Percentiles rank a stretch among this genome's conserved stretches.
phyloP scores from a whole-genome alignment of 345 rosid species.

The Citrus sinensis region DNA sequence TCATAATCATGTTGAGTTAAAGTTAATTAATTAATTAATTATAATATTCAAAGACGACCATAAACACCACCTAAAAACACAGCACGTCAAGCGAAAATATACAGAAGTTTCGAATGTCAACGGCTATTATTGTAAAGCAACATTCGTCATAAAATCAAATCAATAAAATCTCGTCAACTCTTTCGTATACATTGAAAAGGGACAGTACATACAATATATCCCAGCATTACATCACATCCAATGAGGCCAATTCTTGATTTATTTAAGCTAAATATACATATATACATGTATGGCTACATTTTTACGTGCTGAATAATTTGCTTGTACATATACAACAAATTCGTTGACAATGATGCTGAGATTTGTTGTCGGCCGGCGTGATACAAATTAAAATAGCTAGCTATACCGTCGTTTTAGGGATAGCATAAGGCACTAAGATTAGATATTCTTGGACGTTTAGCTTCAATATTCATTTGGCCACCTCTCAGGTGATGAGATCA shows the following conservation, averaged over 20 bases:
- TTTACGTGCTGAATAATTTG: not conserved
- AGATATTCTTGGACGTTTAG: not conserved
- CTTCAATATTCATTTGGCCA: not conserved
- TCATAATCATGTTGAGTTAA: not conserved
- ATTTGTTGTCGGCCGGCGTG: not conserved
- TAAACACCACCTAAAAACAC: not conserved
- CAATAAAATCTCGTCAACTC: not conserved
- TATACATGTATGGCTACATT: not conserved
- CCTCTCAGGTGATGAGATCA: not conserved
- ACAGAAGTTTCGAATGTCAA: constrained; percentile 20
- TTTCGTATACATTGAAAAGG: not conserved
- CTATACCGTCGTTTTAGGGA: not conserved
- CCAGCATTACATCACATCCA: not conserved
- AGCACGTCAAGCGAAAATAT: not conserved
- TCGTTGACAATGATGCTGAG: not conserved
- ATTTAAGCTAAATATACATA: not conserved
- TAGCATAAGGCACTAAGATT: not conserved
- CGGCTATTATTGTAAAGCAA: not conserved
- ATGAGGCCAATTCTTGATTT: not conserved
- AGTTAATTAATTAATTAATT: not conserved
- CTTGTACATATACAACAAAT: too few relatives aligned
- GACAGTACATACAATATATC: not conserved
- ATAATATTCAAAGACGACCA: not conserved
- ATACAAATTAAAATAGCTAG: too few relatives aligned
- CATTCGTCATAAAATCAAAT: not conserved